These are phyloP conservation scores for Cercospora beticola DNA, from an alignment of 2,329 filamentous ascomycete species.

Conservation along the genomic window DNA sequence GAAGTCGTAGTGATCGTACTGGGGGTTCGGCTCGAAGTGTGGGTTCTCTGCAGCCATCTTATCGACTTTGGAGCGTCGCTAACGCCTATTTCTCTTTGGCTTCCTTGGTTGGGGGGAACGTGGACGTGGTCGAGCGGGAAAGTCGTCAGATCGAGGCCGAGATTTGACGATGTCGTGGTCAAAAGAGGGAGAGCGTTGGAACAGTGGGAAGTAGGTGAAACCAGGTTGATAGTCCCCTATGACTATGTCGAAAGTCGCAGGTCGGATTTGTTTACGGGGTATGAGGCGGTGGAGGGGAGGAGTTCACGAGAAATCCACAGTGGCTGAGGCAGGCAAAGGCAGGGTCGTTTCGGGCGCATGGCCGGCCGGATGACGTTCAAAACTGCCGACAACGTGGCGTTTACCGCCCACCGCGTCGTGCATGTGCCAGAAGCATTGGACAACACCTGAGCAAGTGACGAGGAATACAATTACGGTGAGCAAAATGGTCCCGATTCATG, in stretches of 20 bases:
- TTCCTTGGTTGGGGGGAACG: background rate
- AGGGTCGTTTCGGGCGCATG: background rate
- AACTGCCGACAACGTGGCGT: slow-evolving; percentile 5
- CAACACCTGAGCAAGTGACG: background rate
- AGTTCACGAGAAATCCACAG: slow-evolving; percentile 6
- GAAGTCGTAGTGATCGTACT: slow-evolving; percentile 96
- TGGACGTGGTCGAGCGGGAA: background rate
- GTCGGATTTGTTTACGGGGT: background rate
- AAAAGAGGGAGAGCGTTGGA: background rate
- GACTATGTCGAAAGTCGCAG: background rate
- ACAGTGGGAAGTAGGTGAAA: background rate
- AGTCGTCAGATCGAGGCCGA: background rate
- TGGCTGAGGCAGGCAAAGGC: background rate
- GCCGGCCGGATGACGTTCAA: slow-evolving; percentile 5
- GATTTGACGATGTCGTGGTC: background rate
- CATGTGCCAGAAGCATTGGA: slow-evolving; percentile 7
- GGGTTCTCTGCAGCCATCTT: slow-evolving; percentile 37
- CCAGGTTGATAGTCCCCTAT: background rate
- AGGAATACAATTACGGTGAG: background rate
- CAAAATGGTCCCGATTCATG: background rate
- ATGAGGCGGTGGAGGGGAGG: slow-evolving; percentile 6
- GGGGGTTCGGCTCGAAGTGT: slow-evolving; percentile 66
- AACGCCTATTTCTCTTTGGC: background rate
- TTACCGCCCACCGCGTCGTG: background rate
- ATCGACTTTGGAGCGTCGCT: background rate